Conservation (phyloP, 2,329 filamentous ascomycete species). For the Botryotinia globosa region DNA sequence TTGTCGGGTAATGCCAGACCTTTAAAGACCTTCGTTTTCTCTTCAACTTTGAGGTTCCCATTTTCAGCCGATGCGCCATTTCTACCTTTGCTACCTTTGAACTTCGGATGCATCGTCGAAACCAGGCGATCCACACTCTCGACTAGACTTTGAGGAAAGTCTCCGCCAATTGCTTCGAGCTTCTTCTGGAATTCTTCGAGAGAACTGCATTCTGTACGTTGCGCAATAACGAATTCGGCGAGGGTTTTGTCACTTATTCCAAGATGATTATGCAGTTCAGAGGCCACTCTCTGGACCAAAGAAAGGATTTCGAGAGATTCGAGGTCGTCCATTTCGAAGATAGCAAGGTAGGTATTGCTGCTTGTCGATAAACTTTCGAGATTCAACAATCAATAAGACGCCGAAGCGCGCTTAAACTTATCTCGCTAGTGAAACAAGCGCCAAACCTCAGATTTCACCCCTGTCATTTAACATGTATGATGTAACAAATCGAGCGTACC, state of each 20-base stretch:
- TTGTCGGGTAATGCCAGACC: conserved; percentile 85
- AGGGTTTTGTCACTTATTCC: conserved; percentile 91
- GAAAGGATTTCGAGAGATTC: conserved; percentile 88
- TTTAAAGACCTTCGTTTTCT: conserved; percentile 85
- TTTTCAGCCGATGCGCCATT: conserved; percentile 42
- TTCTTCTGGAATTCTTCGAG: conserved; percentile 72
- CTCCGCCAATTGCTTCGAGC: conserved; percentile 73
- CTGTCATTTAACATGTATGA: not conserved
- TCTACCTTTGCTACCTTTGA: conserved; percentile 71
- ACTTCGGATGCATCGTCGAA: conserved; percentile 84
- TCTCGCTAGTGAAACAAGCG: not conserved
- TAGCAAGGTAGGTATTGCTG: conserved; percentile 2
- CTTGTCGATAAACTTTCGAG: conserved; percentile 4
- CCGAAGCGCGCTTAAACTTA: conserved; percentile 4
- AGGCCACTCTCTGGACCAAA: conserved; percentile 90
- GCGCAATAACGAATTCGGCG: conserved; percentile 92
- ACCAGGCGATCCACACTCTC: conserved; percentile 91
- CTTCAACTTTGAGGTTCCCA: conserved; percentile 51
- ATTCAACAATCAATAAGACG: conserved; percentile 2
- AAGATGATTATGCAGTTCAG: conserved; percentile 90
- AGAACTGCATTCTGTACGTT: conserved; percentile 72
- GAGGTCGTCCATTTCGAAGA: conserved; percentile 56
- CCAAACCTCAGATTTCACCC: not conserved
- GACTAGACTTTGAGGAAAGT: conserved; percentile 75
- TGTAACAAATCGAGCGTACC: not conserved